Conservation (phyloP, 768 basidiomycete species). For the Crucibulum laeve region DNA sequence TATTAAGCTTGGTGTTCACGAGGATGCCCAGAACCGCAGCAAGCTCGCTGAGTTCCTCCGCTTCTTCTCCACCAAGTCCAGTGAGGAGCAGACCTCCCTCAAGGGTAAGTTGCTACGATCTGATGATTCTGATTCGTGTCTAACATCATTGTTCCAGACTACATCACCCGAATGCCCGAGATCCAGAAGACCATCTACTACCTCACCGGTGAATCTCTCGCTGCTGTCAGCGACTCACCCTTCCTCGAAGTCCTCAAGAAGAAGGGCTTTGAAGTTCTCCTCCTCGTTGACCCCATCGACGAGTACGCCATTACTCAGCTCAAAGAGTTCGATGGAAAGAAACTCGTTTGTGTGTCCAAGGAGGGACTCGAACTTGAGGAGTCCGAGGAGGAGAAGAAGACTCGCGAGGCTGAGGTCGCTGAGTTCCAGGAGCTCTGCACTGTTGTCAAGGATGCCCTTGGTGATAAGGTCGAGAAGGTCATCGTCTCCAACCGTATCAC, state of each 20-base stretch:
- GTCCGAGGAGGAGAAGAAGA: conserved; percentile 95
- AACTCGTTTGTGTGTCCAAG: conserved; percentile 96
- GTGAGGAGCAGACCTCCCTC: conserved; percentile 87
- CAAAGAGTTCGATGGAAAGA: conserved; percentile 99
- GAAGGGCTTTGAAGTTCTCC: conserved; percentile 97
- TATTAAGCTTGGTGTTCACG: conserved; percentile 99
- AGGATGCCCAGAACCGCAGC: conserved; percentile 97
- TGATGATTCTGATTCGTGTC: background rate
- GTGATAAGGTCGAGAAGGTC: conserved; percentile 99
- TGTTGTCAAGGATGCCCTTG: conserved; percentile 96
- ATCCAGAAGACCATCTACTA: conserved; percentile 99
- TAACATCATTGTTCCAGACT: conserved; percentile 49
- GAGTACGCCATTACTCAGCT: conserved; percentile 98
- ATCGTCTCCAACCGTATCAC: conserved; percentile 96
- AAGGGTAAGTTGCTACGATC: conserved; percentile 55
- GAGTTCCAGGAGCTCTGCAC: conserved; percentile 87
- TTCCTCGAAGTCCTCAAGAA: conserved; percentile 99
- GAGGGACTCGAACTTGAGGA: conserved; percentile 99
- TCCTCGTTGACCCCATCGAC: conserved; percentile 98
- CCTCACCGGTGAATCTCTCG: conserved; percentile 96
- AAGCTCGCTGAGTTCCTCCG: conserved; percentile 99
- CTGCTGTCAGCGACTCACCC: conserved; percentile 86
- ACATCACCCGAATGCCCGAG: conserved; percentile 99
- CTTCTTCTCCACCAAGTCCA: conserved; percentile 94
- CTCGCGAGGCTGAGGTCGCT: conserved; percentile 79